These are phyloP conservation scores for Amborella trichopoda DNA, from an alignment of 164 flowering plant species.

Conservation along the genomic window DNA sequence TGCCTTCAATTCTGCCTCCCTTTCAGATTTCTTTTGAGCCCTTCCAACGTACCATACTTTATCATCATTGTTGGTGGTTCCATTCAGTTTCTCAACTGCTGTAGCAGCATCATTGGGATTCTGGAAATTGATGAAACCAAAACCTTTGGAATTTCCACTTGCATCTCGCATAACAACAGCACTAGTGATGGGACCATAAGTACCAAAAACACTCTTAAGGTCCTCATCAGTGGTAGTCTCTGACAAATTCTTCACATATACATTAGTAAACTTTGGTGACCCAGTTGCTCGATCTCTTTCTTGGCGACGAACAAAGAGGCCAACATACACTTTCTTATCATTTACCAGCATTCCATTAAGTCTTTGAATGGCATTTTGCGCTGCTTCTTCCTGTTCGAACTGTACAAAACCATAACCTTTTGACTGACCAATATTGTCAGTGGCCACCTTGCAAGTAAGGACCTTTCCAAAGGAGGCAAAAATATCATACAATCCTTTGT, in stretches of 20 bases:
- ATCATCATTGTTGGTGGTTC: slow-evolving; percentile 25
- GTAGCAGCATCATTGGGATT: slow-evolving; percentile 51
- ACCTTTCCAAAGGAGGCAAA: slow-evolving; percentile 60
- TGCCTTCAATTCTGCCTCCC: slow-evolving; percentile 61
- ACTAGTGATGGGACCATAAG: slow-evolving; percentile 63
- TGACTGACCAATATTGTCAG: slow-evolving; percentile 45
- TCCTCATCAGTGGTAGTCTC: slow-evolving; percentile 48
- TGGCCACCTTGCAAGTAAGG: slow-evolving; percentile 72
- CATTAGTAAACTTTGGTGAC: slow-evolving; percentile 50
- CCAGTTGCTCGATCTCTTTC: slow-evolving; percentile 34
- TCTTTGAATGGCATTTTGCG: slow-evolving; percentile 38
- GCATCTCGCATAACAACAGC: slow-evolving; percentile 57
- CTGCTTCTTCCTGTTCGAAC: slow-evolving; percentile 58
- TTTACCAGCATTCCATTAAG: slow-evolving; percentile 70
- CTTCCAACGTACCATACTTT: slow-evolving; percentile 62
- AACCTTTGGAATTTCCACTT: slow-evolving; percentile 57
- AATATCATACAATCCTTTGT: slow-evolving; percentile 57
- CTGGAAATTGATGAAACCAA: slow-evolving; percentile 73
- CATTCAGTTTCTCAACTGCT: slow-evolving; percentile 66
- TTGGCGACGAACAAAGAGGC: slow-evolving; percentile 50
- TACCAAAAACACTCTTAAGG: slow-evolving; percentile 41
- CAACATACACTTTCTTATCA: slow-evolving; percentile 70
- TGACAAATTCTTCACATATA: slow-evolving; percentile 65
- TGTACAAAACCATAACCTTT: slow-evolving; percentile 82
- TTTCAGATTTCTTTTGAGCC: slow-evolving; percentile 66